These are phyloP conservation scores for Cercospora sp. DNA, from an alignment of 2,329 filamentous ascomycete genomes.

Conservation along the genomic window DNA sequence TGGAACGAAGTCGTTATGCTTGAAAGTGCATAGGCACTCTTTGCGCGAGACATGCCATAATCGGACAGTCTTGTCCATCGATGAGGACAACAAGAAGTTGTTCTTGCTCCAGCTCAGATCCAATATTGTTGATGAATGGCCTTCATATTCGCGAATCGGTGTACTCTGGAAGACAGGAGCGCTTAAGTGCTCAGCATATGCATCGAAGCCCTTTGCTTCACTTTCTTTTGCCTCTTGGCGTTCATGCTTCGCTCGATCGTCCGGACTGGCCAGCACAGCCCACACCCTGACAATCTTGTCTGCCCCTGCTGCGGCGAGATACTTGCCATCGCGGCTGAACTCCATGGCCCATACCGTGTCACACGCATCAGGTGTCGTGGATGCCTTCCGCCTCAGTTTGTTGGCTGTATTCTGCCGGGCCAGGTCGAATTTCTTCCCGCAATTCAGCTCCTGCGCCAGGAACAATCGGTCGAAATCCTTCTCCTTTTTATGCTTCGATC, in stretches of 20 bases:
- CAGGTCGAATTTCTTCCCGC: slow-evolving; percentile 23
- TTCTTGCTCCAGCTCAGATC: slow-evolving; percentile 99
- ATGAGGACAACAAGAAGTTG: slow-evolving; percentile 91
- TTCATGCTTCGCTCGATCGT: slow-evolving; percentile 75
- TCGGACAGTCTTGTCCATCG: slow-evolving; percentile 96
- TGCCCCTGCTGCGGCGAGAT: slow-evolving; percentile 87
- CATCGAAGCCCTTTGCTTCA: slow-evolving; percentile 52
- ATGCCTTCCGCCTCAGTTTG: slow-evolving; percentile 49
- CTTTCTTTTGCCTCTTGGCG: slow-evolving; percentile 62
- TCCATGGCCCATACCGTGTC: slow-evolving; percentile 84
- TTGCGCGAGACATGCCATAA: slow-evolving; percentile 85
- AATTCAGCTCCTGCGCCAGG: slow-evolving; percentile 78
- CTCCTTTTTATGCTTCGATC: slow-evolving; percentile 74
- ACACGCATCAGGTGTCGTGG: slow-evolving; percentile 27
- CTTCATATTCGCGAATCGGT: slow-evolving; percentile 75
- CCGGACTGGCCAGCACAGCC: slow-evolving; percentile 78
- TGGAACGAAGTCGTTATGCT: slow-evolving; percentile 92
- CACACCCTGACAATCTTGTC: slow-evolving; percentile 85
- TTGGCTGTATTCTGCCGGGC: slow-evolving; percentile 28
- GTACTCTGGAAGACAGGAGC: slow-evolving; percentile 86
- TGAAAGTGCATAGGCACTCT: slow-evolving; percentile 90
- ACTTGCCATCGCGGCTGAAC: slow-evolving; percentile 89
- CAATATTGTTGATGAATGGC: slow-evolving; percentile 81
- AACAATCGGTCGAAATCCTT: slow-evolving; percentile 86
- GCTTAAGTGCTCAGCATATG: slow-evolving; percentile 62